These are phyloP conservation scores for Candida frijolesensis DNA, from an alignment of 1,139 yeast genomes.

Conservation along the genomic window DNA sequence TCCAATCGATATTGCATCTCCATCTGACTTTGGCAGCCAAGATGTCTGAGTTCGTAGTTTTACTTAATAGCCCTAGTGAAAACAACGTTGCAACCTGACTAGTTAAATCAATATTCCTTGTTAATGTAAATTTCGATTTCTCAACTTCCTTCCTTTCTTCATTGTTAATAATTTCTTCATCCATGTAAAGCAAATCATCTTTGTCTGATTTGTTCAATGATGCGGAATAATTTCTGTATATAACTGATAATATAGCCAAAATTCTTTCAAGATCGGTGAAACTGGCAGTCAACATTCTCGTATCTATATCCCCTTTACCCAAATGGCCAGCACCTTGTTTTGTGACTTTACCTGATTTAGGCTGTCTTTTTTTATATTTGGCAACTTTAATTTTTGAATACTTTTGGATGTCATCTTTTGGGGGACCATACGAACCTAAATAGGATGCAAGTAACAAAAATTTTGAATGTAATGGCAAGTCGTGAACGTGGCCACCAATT, in stretches of 20 bases:
- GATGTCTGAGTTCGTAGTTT: slow-evolving; percentile 56
- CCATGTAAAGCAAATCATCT: slow-evolving; percentile 27
- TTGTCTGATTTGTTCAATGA: slow-evolving; percentile 30
- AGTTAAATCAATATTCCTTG: slow-evolving; percentile 50
- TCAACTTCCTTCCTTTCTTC: slow-evolving; percentile 40
- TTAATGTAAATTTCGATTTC: slow-evolving; percentile 34
- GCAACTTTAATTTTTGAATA: slow-evolving; percentile 62
- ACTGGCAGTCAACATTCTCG: slow-evolving; percentile 59
- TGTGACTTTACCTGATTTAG: slow-evolving; percentile 20
- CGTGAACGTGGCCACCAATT: slow-evolving; percentile 26
- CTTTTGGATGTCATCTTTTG: slow-evolving; percentile 57
- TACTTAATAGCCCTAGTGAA: slow-evolving; percentile 53
- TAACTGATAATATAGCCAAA: slow-evolving; percentile 65
- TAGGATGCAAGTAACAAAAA: slow-evolving; percentile 68
- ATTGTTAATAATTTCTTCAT: slow-evolving; percentile 25
- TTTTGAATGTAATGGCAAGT: slow-evolving; percentile 59
- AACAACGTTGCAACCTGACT: slow-evolving; percentile 63
- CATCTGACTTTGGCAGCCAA: slow-evolving; percentile 65
- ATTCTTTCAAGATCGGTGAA: slow-evolving; percentile 69
- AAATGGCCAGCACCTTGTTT: slow-evolving; percentile 34
- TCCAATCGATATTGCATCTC: slow-evolving; percentile 63
- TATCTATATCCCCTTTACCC: slow-evolving; percentile 50
- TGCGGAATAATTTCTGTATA: slow-evolving; percentile 46
- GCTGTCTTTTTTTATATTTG: slow-evolving; percentile 36
- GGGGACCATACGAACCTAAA: slow-evolving; percentile 67